Evolutionary conservation across 2,329 filamentous ascomycete genomes (phyloP).

Genomic region (Penicillium crustosum): DNA sequence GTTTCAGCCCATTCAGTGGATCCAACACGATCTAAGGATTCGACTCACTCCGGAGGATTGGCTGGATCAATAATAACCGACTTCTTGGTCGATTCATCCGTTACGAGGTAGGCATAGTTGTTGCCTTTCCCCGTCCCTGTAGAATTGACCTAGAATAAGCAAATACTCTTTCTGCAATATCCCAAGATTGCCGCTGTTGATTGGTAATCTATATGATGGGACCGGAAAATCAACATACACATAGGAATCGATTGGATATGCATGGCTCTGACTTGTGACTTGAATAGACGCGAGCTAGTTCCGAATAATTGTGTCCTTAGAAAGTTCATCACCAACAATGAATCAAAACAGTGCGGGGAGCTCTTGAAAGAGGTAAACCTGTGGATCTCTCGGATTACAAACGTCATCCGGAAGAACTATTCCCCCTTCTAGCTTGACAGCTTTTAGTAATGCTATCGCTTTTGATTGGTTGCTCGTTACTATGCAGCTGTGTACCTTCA

Average conservation of each 20-base stretch:
- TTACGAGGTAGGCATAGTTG: constrained; percentile 55
- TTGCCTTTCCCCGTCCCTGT: constrained; percentile 45
- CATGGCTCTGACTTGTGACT: constrained; percentile 39
- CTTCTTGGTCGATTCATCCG: constrained; percentile 50
- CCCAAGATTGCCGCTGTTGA: neutral
- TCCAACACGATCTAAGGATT: neutral
- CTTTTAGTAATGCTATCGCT: constrained; percentile 12
- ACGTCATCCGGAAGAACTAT: constrained; percentile 21
- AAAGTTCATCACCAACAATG: constrained; percentile 32
- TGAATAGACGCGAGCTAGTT: constrained; percentile 9
- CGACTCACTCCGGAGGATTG: constrained; percentile 51
- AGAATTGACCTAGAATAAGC: neutral
- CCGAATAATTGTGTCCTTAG: constrained; percentile 23
- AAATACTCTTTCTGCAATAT: neutral
- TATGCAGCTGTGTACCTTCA: neutral
- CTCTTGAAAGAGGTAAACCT: neutral
- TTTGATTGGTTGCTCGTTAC: constrained; percentile 8
- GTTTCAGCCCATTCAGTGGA: neutral
- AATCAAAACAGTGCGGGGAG: constrained; percentile 19
- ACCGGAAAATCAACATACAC: constrained; percentile 42
- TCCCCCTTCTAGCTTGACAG: neutral
- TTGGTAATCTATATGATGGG: neutral
- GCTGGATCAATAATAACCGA: constrained; percentile 54
- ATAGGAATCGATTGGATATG: constrained; percentile 56
- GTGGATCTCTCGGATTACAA: constrained; percentile 13